Evolutionary conservation across 495 filamentous ascomycete species (phyloP).

Genomic region (Daldinia vernicosa): DNA sequence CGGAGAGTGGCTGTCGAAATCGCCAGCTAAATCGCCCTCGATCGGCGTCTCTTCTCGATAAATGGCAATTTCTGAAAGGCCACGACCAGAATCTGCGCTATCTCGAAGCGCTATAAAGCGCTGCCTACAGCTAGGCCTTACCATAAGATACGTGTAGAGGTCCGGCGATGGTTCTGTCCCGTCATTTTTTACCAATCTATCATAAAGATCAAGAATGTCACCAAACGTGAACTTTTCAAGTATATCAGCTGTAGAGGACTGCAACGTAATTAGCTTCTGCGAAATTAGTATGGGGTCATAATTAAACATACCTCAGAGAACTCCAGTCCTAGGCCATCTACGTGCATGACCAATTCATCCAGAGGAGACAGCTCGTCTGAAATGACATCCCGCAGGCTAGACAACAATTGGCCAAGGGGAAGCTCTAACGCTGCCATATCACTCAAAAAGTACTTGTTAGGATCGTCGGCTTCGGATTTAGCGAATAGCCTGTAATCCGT

Average conservation of each 20-base stretch:
- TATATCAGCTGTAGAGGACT: conserved; percentile 44
- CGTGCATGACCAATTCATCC: conserved; percentile 73
- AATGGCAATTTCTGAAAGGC: conserved; percentile 44
- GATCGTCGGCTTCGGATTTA: conserved; percentile 67
- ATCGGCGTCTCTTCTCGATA: conserved; percentile 38
- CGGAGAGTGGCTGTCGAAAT: conserved; percentile 15
- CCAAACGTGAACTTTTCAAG: conserved; percentile 46
- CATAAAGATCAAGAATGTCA: conserved; percentile 47
- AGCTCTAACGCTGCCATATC: conserved; percentile 68
- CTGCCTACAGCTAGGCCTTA: conserved; percentile 45
- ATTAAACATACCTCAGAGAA: conserved; percentile 71
- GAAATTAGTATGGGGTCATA: not conserved
- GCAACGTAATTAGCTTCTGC: conserved; percentile 28
- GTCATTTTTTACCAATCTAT: conserved; percentile 52
- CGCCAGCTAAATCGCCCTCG: conserved; percentile 21
- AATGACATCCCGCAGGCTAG: conserved; percentile 72
- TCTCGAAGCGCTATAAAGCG: conserved; percentile 47
- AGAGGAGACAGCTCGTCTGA: conserved; percentile 69
- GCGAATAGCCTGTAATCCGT: conserved; percentile 77
- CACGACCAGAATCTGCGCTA: conserved; percentile 44
- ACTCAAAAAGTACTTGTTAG: conserved; percentile 77
- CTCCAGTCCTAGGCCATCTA: conserved; percentile 74
- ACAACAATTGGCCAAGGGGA: conserved; percentile 67
- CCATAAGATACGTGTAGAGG: conserved; percentile 46
- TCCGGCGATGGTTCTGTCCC: conserved; percentile 28